Percentiles rank a stretch among this genome's conserved stretches.
Conservation (phyloP, 2,329 filamentous ascomycete species). For the Colletotrichum camelliae region DNA sequence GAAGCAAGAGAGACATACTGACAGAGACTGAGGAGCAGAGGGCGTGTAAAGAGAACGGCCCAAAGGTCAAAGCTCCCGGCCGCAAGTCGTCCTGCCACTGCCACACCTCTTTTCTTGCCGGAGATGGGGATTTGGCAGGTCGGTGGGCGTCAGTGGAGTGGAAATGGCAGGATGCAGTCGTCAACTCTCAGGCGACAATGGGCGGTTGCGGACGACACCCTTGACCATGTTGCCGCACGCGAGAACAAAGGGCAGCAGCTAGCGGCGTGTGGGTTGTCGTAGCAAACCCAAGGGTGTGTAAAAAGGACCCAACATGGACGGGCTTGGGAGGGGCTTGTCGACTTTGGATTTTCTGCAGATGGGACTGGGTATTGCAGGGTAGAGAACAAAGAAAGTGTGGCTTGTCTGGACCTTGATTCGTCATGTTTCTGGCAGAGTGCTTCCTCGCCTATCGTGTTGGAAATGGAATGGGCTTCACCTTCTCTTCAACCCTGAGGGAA, state of each 20-base stretch:
- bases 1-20: conserved; percentile 3
- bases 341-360: conserved; percentile 8
- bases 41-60: not conserved
- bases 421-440: conserved; percentile 14
- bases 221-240: conserved; percentile 9
- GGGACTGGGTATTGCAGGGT: not conserved
- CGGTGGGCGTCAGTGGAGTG: not conserved
- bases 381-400: conserved; percentile 17
- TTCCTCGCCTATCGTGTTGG: not conserved
- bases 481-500: not conserved
- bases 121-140: not conserved
- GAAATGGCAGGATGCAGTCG: conserved; percentile 2
- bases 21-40: not conserved
- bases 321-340: not conserved
- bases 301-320: not conserved
- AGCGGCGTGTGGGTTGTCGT: conserved; percentile 3
- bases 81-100: not conserved
- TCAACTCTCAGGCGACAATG: conserved; percentile 14
- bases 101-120: not conserved
- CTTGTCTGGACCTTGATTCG: conserved; percentile 15
- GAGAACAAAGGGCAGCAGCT: conserved; percentile 20
- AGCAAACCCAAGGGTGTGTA: not conserved
- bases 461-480: not conserved
- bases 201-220: conserved; percentile 20
- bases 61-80: not conserved